Base-by-base conservation (phyloP, 306 rosid species). In the Potentilla sterilis region DNA sequence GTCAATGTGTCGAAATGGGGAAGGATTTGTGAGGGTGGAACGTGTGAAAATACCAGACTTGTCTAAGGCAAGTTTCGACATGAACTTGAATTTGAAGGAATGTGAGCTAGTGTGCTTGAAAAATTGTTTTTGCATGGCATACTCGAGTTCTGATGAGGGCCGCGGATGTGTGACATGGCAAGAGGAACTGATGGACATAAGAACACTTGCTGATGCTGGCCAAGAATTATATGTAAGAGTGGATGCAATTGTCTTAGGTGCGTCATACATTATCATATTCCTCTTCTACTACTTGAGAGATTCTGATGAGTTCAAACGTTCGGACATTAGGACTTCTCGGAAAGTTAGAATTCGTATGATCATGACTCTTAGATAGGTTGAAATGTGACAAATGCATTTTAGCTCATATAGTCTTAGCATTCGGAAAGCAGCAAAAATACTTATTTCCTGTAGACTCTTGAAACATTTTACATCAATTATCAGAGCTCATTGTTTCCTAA, bases 91-190 rank as follows among this genome's bases (percentile, higher is more conserved):
- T 7, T 61, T 71, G 55, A 52, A 77, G 11, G 85, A 21, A 16
- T 88, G 96, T 32, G 47, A 66, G 73, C 4, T 32, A 32, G 83
- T 54, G 73, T 90, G 96, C 65, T 70, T 83, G 73, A 64, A 64
- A 49, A 74, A 86, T 59, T 90, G 96, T 67, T 71, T 81, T 3
- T 91, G 97, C 49, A 74, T 2, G 15, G 92, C 92, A 0, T 91
- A 86, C 74, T 28, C 86, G 2, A 72, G 15, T 77, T 79, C 82
- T 2, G 72, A 87, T 78, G 86, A 80, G 69, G 79, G 83, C 3
- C 80, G 59, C 47, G 90, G 92, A n/a, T 90, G 96, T 62, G 11
- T 88, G 55, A 78, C 76, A 1, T 88, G 92, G 90, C 21, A 81
- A 63, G 96, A 87, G 0, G 81, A 83, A 3, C 73, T 88, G 89